Evolutionary conservation across 352 stramenopile species (phyloP).

Genomic region (Phytophthora megakarya): DNA sequence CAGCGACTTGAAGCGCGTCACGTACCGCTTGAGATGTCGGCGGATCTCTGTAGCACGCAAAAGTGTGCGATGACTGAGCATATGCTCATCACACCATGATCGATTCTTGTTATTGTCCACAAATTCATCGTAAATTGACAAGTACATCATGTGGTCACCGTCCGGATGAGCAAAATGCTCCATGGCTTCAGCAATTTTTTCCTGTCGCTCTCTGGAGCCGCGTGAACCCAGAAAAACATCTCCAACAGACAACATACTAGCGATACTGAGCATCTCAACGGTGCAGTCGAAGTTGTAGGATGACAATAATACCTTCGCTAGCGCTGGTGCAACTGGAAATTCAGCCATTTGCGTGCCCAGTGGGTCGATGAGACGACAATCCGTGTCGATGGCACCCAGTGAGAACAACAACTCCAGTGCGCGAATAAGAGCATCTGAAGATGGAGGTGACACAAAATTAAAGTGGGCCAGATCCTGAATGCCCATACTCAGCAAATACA

Average conservation of each 20-base stretch:
- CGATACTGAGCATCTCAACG: conserved; percentile 94
- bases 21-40: conserved; percentile 68
- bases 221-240: conserved; percentile 73
- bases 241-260: conserved; percentile 95
- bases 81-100: conserved; percentile 78
- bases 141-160: conserved; percentile 74
- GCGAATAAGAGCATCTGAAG: conserved; percentile 69
- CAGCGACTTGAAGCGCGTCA: conserved; percentile 54
- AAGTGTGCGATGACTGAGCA: conserved; percentile 63
- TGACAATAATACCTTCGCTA: conserved; percentile 73
- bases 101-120: conserved; percentile 62
- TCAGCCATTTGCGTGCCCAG: conserved; percentile 96
- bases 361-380: conserved; percentile 65
- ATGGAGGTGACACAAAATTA: conserved; percentile 81
- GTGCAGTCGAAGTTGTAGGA: conserved; percentile 84
- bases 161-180: conserved; percentile 67
- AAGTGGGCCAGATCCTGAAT: conserved; percentile 87
- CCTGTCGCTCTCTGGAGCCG: conserved; percentile 68
- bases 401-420: conserved; percentile 76
- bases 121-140: conserved; percentile 78
- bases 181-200: conserved; percentile 71
- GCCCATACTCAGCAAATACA: conserved; percentile 85
- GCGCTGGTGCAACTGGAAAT: conserved; percentile 95
- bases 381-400: conserved; percentile 62
- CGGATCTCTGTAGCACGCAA: conserved; percentile 69